phyloP scores from a whole-genome alignment of 805 yeast species.

The Pichia gijzeniarum region DNA sequence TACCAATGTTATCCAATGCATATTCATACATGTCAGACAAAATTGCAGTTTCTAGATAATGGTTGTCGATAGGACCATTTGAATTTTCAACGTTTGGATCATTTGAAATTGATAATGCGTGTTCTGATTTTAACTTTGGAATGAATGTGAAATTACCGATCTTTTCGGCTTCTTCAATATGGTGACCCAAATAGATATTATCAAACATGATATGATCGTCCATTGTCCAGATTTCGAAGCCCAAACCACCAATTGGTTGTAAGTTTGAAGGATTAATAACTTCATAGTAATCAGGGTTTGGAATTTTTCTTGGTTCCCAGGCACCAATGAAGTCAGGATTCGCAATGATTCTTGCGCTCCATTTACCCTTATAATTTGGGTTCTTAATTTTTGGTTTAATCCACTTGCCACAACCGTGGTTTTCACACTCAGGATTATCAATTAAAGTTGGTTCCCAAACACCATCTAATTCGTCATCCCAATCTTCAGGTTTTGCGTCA shows the following conservation, averaged over 20 bases:
- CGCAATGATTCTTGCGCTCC: slow-evolving; percentile 59
- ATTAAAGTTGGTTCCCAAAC: slow-evolving; percentile 70
- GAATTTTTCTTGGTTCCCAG: slow-evolving; percentile 62
- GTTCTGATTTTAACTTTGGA: slow-evolving; percentile 49
- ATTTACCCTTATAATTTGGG: slow-evolving; percentile 69
- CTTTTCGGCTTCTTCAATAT: slow-evolving; percentile 74
- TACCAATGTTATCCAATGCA: slow-evolving; percentile 12
- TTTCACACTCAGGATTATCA: slow-evolving; percentile 65
- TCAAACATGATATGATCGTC: slow-evolving; percentile 68
- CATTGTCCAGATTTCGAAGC: slow-evolving; percentile 89
- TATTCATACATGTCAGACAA: slow-evolving; percentile 10
- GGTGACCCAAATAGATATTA: slow-evolving; percentile 80
- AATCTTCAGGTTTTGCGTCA: slow-evolving; percentile 61
- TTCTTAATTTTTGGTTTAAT: slow-evolving; percentile 58
- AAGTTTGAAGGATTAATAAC: slow-evolving; percentile 53
- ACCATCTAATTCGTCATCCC: slow-evolving; percentile 92
- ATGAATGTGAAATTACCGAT: slow-evolving; percentile 73
- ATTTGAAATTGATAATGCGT: slow-evolving; percentile 33
- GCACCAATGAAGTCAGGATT: slow-evolving; percentile 78
- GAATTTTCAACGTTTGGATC: slow-evolving; percentile 43
- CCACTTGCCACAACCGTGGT: slow-evolving; percentile 81
- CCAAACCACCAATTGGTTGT: slow-evolving; percentile 65
- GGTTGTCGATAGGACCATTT: slow-evolving; percentile 26
- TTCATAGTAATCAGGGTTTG: slow-evolving; percentile 60
- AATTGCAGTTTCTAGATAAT: slow-evolving; percentile 14